Evolutionary conservation across 805 yeast genomes (phyloP).

Genomic region (Ogataea saltuana): DNA sequence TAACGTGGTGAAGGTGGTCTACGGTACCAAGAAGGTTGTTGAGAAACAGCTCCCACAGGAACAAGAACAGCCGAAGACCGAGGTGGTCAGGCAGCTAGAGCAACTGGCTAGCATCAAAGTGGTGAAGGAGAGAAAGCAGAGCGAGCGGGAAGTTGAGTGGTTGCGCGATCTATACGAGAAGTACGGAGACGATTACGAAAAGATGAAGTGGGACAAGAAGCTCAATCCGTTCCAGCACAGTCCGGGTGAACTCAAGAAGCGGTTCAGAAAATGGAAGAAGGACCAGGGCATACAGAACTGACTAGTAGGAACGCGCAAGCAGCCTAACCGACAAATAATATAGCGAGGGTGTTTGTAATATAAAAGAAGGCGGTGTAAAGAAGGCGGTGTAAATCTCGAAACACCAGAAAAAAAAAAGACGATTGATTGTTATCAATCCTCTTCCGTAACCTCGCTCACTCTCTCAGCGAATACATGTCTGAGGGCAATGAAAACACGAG

Average conservation of each 20-base stretch:
- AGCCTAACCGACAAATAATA: too few species aligned
- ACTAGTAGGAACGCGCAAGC: too few species aligned
- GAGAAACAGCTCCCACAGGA: conserved; percentile 3
- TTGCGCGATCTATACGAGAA: conserved; percentile 60
- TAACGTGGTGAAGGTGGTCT: conserved; percentile 62
- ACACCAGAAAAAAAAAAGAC: too few species aligned
- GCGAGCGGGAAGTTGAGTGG: conserved; percentile 79
- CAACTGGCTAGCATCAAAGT: conserved; percentile 49
- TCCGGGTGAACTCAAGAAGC: conserved; percentile 77
- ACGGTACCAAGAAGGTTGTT: conserved; percentile 55
- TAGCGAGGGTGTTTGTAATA: too few species aligned
- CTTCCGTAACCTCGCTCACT: not conserved
- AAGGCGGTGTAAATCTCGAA: too few species aligned
- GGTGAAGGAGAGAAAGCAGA: conserved; percentile 54
- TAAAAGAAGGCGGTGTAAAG: too few species aligned
- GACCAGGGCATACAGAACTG: conserved; percentile 18
- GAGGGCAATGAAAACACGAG: not conserved
- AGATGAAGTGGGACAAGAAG: conserved; percentile 91
- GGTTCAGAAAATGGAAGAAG: conserved; percentile 71
- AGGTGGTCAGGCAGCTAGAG: conserved; percentile 71
- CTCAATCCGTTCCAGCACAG: conserved; percentile 81
- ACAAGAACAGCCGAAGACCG: conserved; percentile 39
- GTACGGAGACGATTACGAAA: conserved; percentile 84
- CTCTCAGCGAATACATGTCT: not conserved
- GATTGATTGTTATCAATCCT: too few species aligned